Evolutionary conservation across 129 eudicot genomes (phyloP), one percentile per base, ranked within the genome.

Genomic region (Pulicaria dysenterica): DNA sequence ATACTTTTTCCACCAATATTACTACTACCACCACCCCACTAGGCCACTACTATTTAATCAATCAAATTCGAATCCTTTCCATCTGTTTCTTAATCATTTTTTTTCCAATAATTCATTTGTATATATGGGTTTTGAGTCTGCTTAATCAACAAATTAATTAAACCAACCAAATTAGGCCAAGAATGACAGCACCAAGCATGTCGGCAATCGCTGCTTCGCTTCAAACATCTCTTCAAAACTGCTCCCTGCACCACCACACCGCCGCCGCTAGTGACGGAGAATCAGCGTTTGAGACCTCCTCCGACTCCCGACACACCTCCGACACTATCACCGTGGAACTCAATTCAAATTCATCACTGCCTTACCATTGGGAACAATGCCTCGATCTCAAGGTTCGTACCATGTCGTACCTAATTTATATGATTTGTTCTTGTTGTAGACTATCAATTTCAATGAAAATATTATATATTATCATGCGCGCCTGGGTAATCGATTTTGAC

Each of bases 321-420:
- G 83, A 79, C 58, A 72, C 86, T 2, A 24, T 24, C 58, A 56
- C 84, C 59, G 64, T 90, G 72, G 99, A 94, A 17, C 97, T 94
- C 85, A 85, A 90, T 81, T 94, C 99, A 40, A 84, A 90, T 55
- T 50, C 73, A 44, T 79, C 96, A 0, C 82, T 94, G 9, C 97
- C 99, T 34, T 94, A 78, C 74, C 85, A 90, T 62, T 94, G 99
- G 99, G 96, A 94, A 60, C 99, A 90, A 88, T 94, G 99, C 80
- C 97, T 94, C 70, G 99, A 94, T 88, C 79, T 94, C 38, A 83
- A 94, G 97, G 99, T 93, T 6, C 5, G 77, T 6, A 42, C 48
- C 12, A 16, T 9, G 31, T 24, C 31, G 1, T 24, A 7, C 11
- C 14, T 1, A 9, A 31, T 58, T 24, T 24, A 24, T 24, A 24